A percentile compares a stretch with the other conserved stretches of the same genome.
These are phyloP conservation scores for Penicillium olsonii DNA, from an alignment of 2,329 filamentous ascomycete species.

Conservation along the genomic window DNA sequence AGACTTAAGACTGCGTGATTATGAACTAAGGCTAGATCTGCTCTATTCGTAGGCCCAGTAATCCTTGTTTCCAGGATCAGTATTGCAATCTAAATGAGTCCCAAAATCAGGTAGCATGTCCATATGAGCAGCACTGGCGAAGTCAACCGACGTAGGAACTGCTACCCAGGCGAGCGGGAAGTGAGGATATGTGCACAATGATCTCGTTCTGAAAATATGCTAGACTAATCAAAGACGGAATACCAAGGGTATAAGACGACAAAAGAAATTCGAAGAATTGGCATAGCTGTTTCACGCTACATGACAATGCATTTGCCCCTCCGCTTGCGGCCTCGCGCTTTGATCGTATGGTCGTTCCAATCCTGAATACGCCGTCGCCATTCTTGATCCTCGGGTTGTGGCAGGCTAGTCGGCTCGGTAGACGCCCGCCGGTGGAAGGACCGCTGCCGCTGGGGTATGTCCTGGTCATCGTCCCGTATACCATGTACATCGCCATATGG, in stretches of 20 bases:
- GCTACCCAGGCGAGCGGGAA: too few species aligned
- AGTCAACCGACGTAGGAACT: too few species aligned
- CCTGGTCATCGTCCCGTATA: conserved; percentile 21
- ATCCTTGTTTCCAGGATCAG: too few species aligned
- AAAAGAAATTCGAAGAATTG: not conserved
- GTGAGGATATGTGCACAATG: not conserved
- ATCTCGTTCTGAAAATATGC: not conserved
- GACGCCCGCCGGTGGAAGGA: conserved; percentile 33
- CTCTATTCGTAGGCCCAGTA: too few species aligned
- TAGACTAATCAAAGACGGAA: not conserved
- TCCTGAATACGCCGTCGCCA: conserved; percentile 42
- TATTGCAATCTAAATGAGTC: too few species aligned
- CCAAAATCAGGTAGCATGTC: too few species aligned
- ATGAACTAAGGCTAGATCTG: too few species aligned
- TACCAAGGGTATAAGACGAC: not conserved
- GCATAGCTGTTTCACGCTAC: conserved; percentile 26
- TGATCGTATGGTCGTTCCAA: conserved; percentile 42
- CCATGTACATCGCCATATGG: conserved; percentile 21
- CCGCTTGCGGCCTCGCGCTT: conserved; percentile 35
- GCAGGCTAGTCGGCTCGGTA: conserved; percentile 34
- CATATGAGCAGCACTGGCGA: too few species aligned
- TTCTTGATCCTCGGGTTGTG: conserved; percentile 33
- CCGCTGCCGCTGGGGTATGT: conserved; percentile 20
- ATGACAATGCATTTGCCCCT: conserved; percentile 42
- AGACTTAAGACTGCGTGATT: too few species aligned